A percentile compares a stretch with the other conserved stretches of the same genome.
These are phyloP conservation scores for Breviolum minutum DNA, from an alignment of 73 alveolate genomes.

Conservation along the genomic window DNA sequence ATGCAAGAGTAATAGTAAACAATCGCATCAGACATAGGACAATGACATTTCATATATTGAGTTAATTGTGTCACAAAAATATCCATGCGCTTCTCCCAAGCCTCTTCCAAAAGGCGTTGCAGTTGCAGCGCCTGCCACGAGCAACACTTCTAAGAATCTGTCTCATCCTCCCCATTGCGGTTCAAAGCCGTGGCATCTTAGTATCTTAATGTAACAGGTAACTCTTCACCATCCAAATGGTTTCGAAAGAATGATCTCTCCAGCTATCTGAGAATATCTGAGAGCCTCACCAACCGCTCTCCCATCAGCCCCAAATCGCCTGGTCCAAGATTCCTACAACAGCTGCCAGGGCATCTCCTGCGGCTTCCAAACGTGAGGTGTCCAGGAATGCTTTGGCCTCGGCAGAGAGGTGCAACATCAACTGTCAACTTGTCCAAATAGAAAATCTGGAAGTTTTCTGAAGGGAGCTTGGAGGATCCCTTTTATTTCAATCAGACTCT, in stretches of 20 bases:
- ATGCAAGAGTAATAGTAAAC: too few species aligned
- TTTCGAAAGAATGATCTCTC: too few species aligned
- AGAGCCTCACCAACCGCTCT: neutral
- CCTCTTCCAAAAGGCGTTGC: conserved; percentile 53
- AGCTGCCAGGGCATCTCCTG: conserved; percentile 64
- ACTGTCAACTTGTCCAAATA: neutral
- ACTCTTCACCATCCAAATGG: too few species aligned
- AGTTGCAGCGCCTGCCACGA: conserved; percentile 20
- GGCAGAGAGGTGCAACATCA: neutral
- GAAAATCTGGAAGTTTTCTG: neutral
- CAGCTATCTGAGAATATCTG: too few species aligned
- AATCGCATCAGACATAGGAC: too few species aligned
- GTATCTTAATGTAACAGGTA: too few species aligned
- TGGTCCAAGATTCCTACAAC: conserved; percentile 91
- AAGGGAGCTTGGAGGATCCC: neutral
- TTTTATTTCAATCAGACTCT: neutral
- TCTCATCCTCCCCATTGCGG: too few species aligned
- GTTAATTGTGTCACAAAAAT: too few species aligned
- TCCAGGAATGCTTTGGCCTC: conserved; percentile 61
- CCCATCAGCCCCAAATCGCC: neutral
- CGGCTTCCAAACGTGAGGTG: neutral
- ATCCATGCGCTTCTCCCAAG: neutral
- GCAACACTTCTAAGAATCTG: too few species aligned
- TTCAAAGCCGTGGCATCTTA: too few species aligned
- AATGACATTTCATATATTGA: too few species aligned